A percentile compares a stretch with the other conserved stretches of the same genome.
Conservation (phyloP, 768 basidiomycete genomes). For the Agrocybe praecox region DNA sequence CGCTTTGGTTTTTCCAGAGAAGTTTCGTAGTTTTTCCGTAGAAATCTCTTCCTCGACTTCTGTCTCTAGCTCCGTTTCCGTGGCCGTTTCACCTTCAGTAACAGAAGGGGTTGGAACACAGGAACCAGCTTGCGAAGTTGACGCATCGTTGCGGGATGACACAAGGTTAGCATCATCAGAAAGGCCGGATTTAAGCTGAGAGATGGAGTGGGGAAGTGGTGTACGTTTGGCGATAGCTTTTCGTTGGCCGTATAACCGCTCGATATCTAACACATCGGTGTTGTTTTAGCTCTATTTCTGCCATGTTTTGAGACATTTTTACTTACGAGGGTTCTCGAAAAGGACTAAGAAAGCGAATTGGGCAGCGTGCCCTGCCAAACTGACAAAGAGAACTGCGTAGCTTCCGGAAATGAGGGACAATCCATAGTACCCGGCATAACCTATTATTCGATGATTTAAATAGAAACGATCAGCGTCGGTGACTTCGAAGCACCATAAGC, state of each 20-base stretch:
- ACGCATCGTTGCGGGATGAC: conserved; percentile 18
- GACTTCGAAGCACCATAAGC: background rate
- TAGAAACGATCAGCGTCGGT: background rate
- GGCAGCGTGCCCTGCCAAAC: conserved; percentile 91
- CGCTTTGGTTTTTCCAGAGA: conserved; percentile 19
- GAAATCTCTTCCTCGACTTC: conserved; percentile 49
- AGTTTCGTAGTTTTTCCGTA: conserved; percentile 8
- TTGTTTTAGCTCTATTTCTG: conserved; percentile 2
- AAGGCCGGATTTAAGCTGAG: conserved; percentile 7
- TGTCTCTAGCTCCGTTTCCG: conserved; percentile 69
- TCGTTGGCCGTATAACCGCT: conserved; percentile 90
- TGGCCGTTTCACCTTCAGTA: conserved; percentile 75
- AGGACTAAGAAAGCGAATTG: conserved; percentile 95
- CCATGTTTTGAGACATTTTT: background rate
- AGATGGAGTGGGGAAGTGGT: conserved; percentile 45
- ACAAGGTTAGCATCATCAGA: conserved; percentile 15
- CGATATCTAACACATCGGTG: conserved; percentile 65
- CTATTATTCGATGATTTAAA: conserved; percentile 33
- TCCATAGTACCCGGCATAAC: conserved; percentile 98
- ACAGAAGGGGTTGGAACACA: conserved; percentile 57
- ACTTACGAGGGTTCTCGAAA: conserved; percentile 97
- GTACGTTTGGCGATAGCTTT: conserved; percentile 88
- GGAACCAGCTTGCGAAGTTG: conserved; percentile 23
- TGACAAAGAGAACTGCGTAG: conserved; percentile 90
- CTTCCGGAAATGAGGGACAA: conserved; percentile 89